Base-by-base conservation (phyloP, 2,329 filamentous ascomycete species). In the Parascedosporium putredinis region DNA sequence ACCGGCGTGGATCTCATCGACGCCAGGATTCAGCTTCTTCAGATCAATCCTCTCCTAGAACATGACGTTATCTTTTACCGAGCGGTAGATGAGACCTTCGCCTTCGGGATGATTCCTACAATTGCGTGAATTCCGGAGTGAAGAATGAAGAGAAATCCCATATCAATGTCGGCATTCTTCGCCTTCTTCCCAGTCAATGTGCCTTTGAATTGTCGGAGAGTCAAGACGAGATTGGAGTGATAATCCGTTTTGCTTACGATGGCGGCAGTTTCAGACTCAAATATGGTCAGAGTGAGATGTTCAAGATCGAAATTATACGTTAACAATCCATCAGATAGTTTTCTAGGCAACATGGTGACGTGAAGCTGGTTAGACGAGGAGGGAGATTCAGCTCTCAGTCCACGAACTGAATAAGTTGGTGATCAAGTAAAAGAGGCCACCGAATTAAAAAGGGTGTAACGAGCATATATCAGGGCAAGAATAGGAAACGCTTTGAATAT, bases 221-320 rank as follows among this genome's bases (percentile, higher is more conserved):
- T 50, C 16, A 50, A 27, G 38, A 50, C 23, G 25, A 50, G 47
- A 5, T 50, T 45, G 8, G 47, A 14, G 12, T 27, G 10, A 18
- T 50, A 34, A 8, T 50, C 40, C 9, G n/a, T 20, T 20, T 50
- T 12, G 29, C 43, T 42, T 14, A 44, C 24, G 5, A 20, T 20
- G 8, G 22, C 16, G 20, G 38, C 40, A 9, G 47, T 45, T 10
- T 10, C 12, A 4, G 47, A 18, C 8, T 50, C 40, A 20, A 16
- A 23, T 16, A 42, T 36, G n/a, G 47, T 50, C 8, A 50, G n/a
- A 25, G n/a, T 4, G 10, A 50, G n/a, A 8, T 20, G 16, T 10
- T 42, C 38, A 10, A 50, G 47, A 22, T 50, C 47, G 16, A 50
- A 50, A n/a, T 50, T 50, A 42, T 50, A 50, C 14, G 47, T 50